phyloP scores from a whole-genome alignment of 1,284 basidiomycete species.

The Microbotryum violaceum region DNA sequence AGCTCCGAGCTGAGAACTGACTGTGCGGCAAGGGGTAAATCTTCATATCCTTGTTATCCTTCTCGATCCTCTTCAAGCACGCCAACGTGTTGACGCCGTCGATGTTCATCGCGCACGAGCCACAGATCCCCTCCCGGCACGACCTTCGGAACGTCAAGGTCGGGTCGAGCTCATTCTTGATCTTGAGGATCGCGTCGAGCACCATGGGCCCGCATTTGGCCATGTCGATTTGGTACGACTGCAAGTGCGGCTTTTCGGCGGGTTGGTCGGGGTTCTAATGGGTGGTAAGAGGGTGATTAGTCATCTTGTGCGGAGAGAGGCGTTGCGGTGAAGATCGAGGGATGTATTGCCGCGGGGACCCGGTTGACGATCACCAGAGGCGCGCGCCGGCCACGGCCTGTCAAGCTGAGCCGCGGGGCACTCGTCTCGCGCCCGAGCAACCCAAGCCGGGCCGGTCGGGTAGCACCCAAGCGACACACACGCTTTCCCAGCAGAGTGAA shows the following conservation, averaged over 20 bases:
- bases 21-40: slow-evolving; percentile 98
- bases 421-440: not conserved
- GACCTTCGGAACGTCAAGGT: slow-evolving; percentile 94
- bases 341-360: no score
- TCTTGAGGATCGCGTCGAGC: slow-evolving; percentile 91
- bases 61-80: slow-evolving; percentile 91
- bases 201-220: slow-evolving; percentile 96
- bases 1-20: slow-evolving; percentile 46
- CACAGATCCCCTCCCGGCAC: slow-evolving; percentile 96
- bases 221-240: slow-evolving; percentile 87
- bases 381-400: not conserved
- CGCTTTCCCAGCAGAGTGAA: not conserved
- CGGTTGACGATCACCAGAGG: not conserved
- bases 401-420: not conserved
- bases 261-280: slow-evolving; percentile 91
- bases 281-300: no score
- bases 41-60: slow-evolving; percentile 70
- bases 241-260: slow-evolving; percentile 79
- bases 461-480: not conserved
- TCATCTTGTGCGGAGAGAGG: no score
- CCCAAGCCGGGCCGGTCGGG: not conserved
- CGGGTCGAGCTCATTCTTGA: slow-evolving; percentile 97
- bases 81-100: slow-evolving; percentile 92
- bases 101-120: slow-evolving; percentile 98
- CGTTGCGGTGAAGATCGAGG: no score